phyloP scores from a whole-genome alignment of 208 protist species.

The Porcisia deanei region DNA sequence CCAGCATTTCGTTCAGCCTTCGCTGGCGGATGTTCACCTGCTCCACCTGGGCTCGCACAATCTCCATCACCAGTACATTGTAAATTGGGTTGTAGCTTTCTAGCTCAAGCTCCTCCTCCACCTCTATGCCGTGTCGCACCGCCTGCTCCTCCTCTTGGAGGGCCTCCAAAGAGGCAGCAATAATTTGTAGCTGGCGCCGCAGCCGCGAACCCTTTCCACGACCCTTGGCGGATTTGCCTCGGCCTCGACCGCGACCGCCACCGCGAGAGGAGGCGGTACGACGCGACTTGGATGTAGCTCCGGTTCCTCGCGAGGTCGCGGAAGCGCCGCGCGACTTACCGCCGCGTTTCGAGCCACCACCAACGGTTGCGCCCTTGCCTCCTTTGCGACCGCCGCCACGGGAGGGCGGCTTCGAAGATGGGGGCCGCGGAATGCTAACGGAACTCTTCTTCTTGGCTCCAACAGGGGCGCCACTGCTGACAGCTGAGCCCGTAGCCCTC shows the following conservation, averaged over 20 bases:
- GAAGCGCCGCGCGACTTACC: conserved; percentile 3
- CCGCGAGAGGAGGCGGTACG: conserved; percentile 9
- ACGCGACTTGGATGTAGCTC: conserved; percentile 1
- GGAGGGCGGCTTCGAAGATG: neutral
- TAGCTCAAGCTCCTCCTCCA: conserved; percentile 55
- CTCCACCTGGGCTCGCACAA: conserved; percentile 59
- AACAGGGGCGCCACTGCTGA: conserved; percentile 14
- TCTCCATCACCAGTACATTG: conserved; percentile 73
- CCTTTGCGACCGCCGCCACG: conserved; percentile 4
- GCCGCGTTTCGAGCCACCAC: neutral
- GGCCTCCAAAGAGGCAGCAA: conserved; percentile 22
- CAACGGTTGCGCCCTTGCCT: conserved; percentile 3
- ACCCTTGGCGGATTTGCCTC: conserved; percentile 11
- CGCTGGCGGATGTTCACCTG: conserved; percentile 67
- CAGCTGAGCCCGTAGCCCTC: conserved; percentile 23
- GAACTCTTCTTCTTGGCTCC: conserved; percentile 21
- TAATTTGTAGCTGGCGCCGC: conserved; percentile 25
- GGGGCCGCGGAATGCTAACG: conserved; percentile 3
- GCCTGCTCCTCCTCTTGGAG: conserved; percentile 41
- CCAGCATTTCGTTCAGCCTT: conserved; percentile 60
- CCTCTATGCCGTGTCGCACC: conserved; percentile 37
- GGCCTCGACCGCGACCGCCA: conserved; percentile 10
- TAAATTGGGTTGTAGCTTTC: conserved; percentile 58
- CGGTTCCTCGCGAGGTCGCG: neutral
- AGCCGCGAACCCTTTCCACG: conserved; percentile 4